Conservation (phyloP, 2,329 filamentous ascomycete genomes). For the Sporothrix globosa region DNA sequence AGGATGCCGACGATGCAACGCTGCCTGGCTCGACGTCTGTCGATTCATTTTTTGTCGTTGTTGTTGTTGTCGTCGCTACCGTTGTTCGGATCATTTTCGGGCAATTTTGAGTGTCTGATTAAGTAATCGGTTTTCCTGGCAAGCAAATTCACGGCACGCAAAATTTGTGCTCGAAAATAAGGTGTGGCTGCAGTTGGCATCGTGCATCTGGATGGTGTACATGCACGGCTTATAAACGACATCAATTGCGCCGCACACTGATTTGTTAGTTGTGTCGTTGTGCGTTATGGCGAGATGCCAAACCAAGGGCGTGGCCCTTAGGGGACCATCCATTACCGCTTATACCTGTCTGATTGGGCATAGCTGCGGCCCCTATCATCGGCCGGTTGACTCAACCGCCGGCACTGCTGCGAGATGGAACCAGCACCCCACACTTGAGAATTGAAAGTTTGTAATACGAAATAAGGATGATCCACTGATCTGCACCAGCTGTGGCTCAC, state of each 20-base stretch:
- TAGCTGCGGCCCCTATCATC: not conserved
- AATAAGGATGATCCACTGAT: too few relatives aligned
- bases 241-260: not conserved
- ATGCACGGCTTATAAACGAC: not conserved
- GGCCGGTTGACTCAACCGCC: not conserved
- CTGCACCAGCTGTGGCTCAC: too few relatives aligned
- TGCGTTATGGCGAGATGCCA: not conserved
- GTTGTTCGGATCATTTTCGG: not conserved
- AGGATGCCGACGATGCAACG: not conserved
- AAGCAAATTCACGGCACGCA: too few relatives aligned
- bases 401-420: too few relatives aligned
- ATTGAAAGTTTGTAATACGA: too few relatives aligned
- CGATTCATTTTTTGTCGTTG: not conserved
- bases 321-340: not conserved
- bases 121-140: too few relatives aligned
- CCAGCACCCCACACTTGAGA: too few relatives aligned
- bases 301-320: slow-evolving; percentile 15
- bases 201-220: too few relatives aligned
- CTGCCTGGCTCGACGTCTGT: not conserved
- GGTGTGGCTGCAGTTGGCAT: too few relatives aligned
- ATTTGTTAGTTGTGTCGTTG: not conserved
- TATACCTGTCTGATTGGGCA: not conserved
- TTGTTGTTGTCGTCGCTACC: not conserved
- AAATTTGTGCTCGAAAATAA: too few relatives aligned
- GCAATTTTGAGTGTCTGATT: not conserved